phyloP scores from a whole-genome alignment of 305 asterid genomes.

The Nicotiana rustica region DNA sequence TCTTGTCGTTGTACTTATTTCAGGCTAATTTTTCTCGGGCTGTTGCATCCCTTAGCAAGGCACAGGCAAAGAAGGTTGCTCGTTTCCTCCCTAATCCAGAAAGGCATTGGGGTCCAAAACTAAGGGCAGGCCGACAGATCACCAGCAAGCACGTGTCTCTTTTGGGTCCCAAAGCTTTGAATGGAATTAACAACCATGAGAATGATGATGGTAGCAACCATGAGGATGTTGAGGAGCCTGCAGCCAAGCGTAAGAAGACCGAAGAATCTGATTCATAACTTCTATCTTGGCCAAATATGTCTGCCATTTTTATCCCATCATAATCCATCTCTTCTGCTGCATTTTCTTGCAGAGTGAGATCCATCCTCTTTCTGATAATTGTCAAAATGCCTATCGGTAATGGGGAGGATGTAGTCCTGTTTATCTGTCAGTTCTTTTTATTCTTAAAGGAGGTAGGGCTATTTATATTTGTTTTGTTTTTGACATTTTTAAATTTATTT shows the following conservation, averaged over 20 bases:
- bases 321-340: conserved; percentile 46
- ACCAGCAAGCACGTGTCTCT: conserved; percentile 88
- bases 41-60: conserved; percentile 89
- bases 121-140: conserved; percentile 90
- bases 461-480: conserved; percentile 40
- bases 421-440: conserved; percentile 27
- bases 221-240: conserved; percentile 54
- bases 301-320: conserved; percentile 29
- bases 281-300: conserved; percentile 17
- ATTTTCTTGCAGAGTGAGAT: conserved; percentile 58
- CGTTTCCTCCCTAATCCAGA: conserved; percentile 95
- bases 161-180: conserved; percentile 77
- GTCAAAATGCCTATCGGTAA: conserved; percentile 30
- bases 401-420: conserved; percentile 20
- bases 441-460: conserved; percentile 20
- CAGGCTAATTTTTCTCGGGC: conserved; percentile 98
- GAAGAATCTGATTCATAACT: conserved; percentile 69
- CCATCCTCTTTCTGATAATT: conserved; percentile 33
- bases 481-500: background rate
- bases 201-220: conserved; percentile 47
- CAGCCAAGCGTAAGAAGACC: conserved; percentile 85
- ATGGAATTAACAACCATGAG: conserved; percentile 47
- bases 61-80: conserved; percentile 94
- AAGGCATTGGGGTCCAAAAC: conserved; percentile 97
- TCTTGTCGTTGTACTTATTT: conserved; percentile 20